Base-by-base conservation (phyloP, 148 eudicot species). In the Arctostaphylos glauca region DNA sequence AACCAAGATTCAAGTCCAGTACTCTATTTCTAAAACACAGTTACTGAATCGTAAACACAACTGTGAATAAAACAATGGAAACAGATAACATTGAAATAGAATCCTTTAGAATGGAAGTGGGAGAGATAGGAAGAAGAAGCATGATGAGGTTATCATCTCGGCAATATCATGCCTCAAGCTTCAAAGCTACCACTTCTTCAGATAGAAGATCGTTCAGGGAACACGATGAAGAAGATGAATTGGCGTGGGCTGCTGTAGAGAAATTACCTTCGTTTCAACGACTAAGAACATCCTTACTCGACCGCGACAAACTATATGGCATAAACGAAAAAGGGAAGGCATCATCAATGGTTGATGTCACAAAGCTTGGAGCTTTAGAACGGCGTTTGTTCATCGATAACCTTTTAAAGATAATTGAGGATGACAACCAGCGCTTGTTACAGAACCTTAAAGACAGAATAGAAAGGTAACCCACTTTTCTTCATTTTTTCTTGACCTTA, bases 181-280 rank as follows among this genome's bases (percentile, higher is more conserved):
- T 74, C 10, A 38, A 9, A 74, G 75, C 73, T 31, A 74, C 80
- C 5, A 5, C 21, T 58, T 16, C 21, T 58, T 58, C 15, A 16
- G 21, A 58, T 58, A 21, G 62, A 58, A 18, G 62, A 21, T 58
- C 6, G 62, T 58, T 58, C 62, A 6, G n/a, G 16, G 62, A 19
- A 58, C 62, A 77, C 43, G 74, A 43, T 7, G 23, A 70, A 15
- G 82, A 77, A 62, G 81, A 43, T 44, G 79, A 41, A 54, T 80
- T 71, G 47, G 48, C 76, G 19, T 86, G 84, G 85, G 85, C 88
- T 47, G 85, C 78, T 2, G 80, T 86, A 2, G 85, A 80, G 83
- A 80, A 70, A 58, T 56, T 76, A 21, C 83, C 85, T 6, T 66
- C 85, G 44, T 80, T 68, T 19, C 59, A 76, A 70, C 62, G 81